A percentile compares a stretch with the other conserved stretches of the same genome.
phyloP scores from a whole-genome alignment of 306 rosid genomes.

The Castanea crenata region DNA sequence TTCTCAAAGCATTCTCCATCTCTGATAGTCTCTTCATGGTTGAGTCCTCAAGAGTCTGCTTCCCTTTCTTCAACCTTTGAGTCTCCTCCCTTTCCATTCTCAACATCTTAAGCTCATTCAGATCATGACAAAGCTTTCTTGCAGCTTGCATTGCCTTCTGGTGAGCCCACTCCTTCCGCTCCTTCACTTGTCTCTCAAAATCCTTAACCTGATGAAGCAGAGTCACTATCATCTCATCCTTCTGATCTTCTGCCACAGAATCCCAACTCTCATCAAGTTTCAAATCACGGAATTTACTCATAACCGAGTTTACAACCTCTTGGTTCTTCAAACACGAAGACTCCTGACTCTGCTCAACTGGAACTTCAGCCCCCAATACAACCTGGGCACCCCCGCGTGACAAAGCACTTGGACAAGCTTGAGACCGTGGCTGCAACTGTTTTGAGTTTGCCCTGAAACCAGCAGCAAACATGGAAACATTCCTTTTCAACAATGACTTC shows the following conservation, averaged over 20 bases:
- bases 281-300: slow-evolving; percentile 83
- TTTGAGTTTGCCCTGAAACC: slow-evolving; percentile 87
- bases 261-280: slow-evolving; percentile 82
- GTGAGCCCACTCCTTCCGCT: slow-evolving; percentile 93
- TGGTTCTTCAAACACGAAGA: slow-evolving; percentile 47
- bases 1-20: slow-evolving; percentile 93
- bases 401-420: slow-evolving; percentile 26
- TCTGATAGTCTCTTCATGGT: slow-evolving; percentile 91
- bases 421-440: slow-evolving; percentile 44
- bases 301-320: slow-evolving; percentile 68
- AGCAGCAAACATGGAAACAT: slow-evolving; percentile 91
- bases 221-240: slow-evolving; percentile 76
- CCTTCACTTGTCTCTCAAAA: slow-evolving; percentile 82
- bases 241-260: slow-evolving; percentile 79
- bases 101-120: slow-evolving; percentile 78
- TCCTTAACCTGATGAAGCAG: slow-evolving; percentile 79
- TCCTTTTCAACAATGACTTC: slow-evolving; percentile 78
- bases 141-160: slow-evolving; percentile 98
- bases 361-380: slow-evolving; percentile 43
- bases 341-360: slow-evolving; percentile 48
- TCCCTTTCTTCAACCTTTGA: slow-evolving; percentile 89
- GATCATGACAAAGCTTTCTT: slow-evolving; percentile 71
- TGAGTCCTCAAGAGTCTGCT: slow-evolving; percentile 75
- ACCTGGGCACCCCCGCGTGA: slow-evolving; percentile 40
- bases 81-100: slow-evolving; percentile 95